phyloP scores from a whole-genome alignment of 352 stramenopile genomes.

The Phytophthora pisi region DNA sequence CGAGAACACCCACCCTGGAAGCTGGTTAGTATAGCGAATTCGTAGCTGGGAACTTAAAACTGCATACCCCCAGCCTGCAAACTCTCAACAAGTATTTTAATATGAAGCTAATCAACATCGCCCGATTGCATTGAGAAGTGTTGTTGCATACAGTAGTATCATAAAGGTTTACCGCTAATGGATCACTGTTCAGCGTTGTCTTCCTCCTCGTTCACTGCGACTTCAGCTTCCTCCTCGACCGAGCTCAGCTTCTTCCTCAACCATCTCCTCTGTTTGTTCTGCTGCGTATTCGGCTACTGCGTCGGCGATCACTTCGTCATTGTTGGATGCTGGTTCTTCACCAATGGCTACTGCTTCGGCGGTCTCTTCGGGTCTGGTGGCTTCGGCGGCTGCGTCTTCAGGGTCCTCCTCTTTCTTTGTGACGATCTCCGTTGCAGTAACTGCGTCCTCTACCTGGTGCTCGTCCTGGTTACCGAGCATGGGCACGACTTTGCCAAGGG shows the following conservation, averaged over 20 bases:
- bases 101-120: conserved; percentile 6
- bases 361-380: conserved; percentile 9
- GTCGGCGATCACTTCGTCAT: conserved; percentile 3
- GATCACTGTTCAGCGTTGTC: not conserved
- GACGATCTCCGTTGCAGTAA: conserved; percentile 27
- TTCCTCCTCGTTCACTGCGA: not conserved
- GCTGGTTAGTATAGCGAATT: too few species aligned
- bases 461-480: conserved; percentile 10
- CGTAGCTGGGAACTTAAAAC: not conserved
- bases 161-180: not conserved
- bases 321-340: conserved; percentile 2
- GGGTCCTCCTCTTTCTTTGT: conserved; percentile 11
- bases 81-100: conserved; percentile 16
- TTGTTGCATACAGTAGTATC: not conserved
- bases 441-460: conserved; percentile 15
- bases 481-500: conserved; percentile 19
- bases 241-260: not conserved
- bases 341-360: not conserved
- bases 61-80: not conserved
- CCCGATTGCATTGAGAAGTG: not conserved
- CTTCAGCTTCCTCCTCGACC: not conserved
- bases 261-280: not conserved
- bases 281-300: not conserved
- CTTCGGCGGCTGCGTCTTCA: not conserved
- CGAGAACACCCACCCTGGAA: not conserved